phyloP scores from a whole-genome alignment of 2,329 filamentous ascomycete species.

The Lomentospora prolificans region DNA sequence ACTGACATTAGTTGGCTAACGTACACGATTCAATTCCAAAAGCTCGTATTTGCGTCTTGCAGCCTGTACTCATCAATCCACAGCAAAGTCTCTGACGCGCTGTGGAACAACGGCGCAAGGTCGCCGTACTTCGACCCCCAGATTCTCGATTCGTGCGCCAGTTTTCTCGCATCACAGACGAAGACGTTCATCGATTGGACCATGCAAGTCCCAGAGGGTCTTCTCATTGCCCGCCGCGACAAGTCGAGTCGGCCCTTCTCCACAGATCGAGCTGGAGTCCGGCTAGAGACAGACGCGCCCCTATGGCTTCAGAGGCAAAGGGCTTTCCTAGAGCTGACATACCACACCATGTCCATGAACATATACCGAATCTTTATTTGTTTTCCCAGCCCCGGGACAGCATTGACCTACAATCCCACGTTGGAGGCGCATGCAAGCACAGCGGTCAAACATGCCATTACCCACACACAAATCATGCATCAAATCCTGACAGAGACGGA shows the following conservation, averaged over 20 bases:
- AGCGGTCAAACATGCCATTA: constrained; percentile 18
- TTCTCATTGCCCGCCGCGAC: constrained; percentile 18
- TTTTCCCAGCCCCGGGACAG: constrained; percentile 17
- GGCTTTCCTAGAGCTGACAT: constrained; percentile 30
- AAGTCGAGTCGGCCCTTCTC: constrained; percentile 24
- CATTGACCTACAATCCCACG: not conserved
- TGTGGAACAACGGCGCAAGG: not conserved
- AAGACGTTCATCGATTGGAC: not conserved
- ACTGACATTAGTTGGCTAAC: constrained; percentile 4
- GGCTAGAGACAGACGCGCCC: constrained; percentile 22
- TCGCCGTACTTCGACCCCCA: not conserved
- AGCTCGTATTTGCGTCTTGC: not conserved
- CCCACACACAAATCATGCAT: constrained; percentile 19
- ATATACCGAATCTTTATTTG: constrained; percentile 29
- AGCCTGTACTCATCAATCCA: not conserved
- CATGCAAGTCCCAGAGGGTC: not conserved
- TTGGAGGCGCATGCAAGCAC: constrained; percentile 17
- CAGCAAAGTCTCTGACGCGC: not conserved
- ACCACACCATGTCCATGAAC: constrained; percentile 28
- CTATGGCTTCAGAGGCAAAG: constrained; percentile 31
- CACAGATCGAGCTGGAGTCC: constrained; percentile 22
- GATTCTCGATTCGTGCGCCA: not conserved
- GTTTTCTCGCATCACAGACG: not conserved
- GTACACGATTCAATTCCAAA: not conserved
- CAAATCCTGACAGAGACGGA: constrained; percentile 18